Conservation (phyloP, 179 eudicot genomes). For the Silene noctiflora region DNA sequence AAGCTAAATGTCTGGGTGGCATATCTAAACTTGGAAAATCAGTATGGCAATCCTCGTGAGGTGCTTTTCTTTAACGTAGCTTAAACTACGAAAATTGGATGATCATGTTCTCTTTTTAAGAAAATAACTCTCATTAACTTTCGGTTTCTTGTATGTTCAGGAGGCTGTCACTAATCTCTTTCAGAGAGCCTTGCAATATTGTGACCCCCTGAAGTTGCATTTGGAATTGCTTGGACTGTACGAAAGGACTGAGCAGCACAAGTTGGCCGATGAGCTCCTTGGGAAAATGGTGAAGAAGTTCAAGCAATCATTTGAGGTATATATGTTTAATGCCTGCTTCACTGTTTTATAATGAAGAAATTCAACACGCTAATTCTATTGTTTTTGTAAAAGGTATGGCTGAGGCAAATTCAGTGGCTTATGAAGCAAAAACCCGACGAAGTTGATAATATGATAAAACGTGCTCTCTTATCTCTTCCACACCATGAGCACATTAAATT, state of each 20-base stretch:
- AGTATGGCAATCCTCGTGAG: constrained; percentile 79
- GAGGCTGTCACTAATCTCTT: constrained; percentile 70
- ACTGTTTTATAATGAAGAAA: not conserved
- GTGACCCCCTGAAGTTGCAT: constrained; percentile 82
- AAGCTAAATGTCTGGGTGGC: constrained; percentile 92
- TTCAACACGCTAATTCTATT: constrained; percentile 6
- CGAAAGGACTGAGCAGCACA: constrained; percentile 76
- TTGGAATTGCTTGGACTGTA: constrained; percentile 73
- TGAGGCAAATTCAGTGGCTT: constrained; percentile 64
- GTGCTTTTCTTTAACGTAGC: constrained; percentile 28
- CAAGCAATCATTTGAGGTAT: constrained; percentile 78
- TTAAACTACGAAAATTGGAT: not conserved
- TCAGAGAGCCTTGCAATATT: constrained; percentile 79
- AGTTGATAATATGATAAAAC: constrained; percentile 56
- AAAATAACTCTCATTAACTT: not conserved
- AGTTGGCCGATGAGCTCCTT: constrained; percentile 69
- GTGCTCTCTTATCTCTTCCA: constrained; percentile 82
- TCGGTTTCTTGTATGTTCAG: constrained; percentile 36
- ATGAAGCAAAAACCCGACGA: constrained; percentile 57
- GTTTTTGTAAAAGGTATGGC: constrained; percentile 59
- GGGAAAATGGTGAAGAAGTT: constrained; percentile 78
- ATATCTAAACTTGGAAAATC: constrained; percentile 84
- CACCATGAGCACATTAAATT: constrained; percentile 74
- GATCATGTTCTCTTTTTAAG: not conserved
- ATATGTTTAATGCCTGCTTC: not conserved